phyloP scores from a whole-genome alignment of 169 alveolate species.

The Neospora caninum region DNA sequence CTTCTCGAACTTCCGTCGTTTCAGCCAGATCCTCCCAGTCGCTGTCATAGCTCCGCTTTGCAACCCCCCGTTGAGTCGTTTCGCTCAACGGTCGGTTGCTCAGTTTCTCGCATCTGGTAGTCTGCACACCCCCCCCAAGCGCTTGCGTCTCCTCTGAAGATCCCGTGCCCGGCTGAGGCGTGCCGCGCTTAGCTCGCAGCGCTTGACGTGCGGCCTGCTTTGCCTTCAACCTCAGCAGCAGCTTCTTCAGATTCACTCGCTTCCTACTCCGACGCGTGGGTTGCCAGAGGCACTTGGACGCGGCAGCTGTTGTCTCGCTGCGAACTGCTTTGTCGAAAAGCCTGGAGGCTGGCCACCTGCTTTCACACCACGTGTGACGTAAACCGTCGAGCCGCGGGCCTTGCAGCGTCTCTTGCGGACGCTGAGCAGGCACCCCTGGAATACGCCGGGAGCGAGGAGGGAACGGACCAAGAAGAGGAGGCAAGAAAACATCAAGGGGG shows the following conservation, averaged over 20 bases:
- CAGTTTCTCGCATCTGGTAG: background rate
- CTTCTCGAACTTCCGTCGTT: background rate
- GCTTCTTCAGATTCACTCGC: constrained; percentile 1
- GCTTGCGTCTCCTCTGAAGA: too few species aligned
- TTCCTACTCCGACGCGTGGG: constrained; percentile 20
- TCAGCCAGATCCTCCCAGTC: background rate
- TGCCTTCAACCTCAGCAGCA: background rate
- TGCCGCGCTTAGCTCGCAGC: background rate
- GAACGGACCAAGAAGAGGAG: constrained; percentile 51
- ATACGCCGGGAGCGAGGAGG: constrained; percentile 47
- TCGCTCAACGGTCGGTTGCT: background rate
- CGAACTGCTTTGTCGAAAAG: constrained; percentile 29
- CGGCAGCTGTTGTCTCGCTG: background rate
- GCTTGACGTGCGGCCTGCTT: background rate
- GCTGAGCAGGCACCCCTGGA: constrained; percentile 3
- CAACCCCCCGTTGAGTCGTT: background rate
- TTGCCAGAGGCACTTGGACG: background rate
- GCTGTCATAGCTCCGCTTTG: background rate
- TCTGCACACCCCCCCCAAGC: too few species aligned
- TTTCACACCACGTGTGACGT: background rate
- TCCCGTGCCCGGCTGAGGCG: too few species aligned
- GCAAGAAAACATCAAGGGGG: constrained; percentile 28
- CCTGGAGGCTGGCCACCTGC: constrained; percentile 12
- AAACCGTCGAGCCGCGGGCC: background rate
- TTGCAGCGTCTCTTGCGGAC: constrained; percentile 17